Evolutionary conservation across 2,329 filamentous ascomycete genomes (phyloP), one percentile per base, ranked within the genome.

Genomic region (Nemania diffusa): DNA sequence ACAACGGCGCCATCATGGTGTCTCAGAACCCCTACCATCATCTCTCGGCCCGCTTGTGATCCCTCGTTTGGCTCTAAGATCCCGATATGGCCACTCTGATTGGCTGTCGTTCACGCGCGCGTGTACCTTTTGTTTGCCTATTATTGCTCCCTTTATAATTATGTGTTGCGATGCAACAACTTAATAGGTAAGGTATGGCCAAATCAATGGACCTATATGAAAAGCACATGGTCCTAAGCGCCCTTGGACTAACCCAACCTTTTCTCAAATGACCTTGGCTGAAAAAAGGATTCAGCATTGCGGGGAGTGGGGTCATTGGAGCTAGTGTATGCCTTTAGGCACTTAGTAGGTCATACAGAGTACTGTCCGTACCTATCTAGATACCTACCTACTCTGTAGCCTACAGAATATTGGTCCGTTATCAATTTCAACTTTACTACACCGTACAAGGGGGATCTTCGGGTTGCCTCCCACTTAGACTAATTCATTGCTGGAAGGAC

Each of bases 51-150:
- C 63, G 55, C 66, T 61, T 64, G 13, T 53, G 59, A 63, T 64
- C 50, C 42, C 67, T n/a, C 66, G 64, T 55, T 69, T 64, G 40
- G 27, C 55, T 61, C 50, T 42, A 2, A 60, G 37, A 22, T 37
- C 20, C 32, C 8, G 27, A 34, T 24, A 27, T 46, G 24, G 24
- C 29, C 5, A 26, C 37, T 17, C 42, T 70, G 55, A 70, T 70
- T 70, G 68, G 68, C 15, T 37, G 34, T 40, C 1, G 11, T 63
- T 66, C 57, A 67, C 58, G 69, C 66, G 69, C 69, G 60, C 69
- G 57, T 67, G 62, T 61, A 57, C 37, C 57, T 46, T 52, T 27
- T 32, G 52, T 58, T 67, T 51, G 46, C 57, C 29, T 55, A n/a
- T 24, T 15, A 2, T 44, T 55, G 3, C 20, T 22, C 13, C 53